A percentile compares a stretch with the other conserved stretches of the same genome.
Evolutionary conservation across 176 grass and related monocot genomes (phyloP).

Genomic region (Phragmites australis): DNA sequence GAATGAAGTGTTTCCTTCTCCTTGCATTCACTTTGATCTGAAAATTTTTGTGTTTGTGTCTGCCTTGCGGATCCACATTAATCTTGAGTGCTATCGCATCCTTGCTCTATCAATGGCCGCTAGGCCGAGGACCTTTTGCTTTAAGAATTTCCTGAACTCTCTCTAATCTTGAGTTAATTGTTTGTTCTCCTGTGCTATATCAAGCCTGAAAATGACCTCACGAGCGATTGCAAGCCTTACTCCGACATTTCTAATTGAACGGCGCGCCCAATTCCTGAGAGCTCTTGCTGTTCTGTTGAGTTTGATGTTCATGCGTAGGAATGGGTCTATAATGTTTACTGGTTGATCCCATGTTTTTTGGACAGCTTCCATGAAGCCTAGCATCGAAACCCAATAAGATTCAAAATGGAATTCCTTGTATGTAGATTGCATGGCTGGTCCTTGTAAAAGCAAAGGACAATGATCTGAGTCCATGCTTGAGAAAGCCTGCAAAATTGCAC

Average conservation of each 20-base stretch:
- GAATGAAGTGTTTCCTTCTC: too few relatives aligned
- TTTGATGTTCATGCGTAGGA: not conserved
- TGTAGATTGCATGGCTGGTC: not conserved
- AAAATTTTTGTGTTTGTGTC: too few relatives aligned
- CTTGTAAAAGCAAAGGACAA: not conserved
- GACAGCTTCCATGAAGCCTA: not conserved
- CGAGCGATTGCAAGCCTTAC: not conserved
- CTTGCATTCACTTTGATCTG: too few relatives aligned
- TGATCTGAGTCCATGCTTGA: not conserved
- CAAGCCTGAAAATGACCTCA: not conserved
- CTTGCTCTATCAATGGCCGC: too few relatives aligned
- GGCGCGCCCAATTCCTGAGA: not conserved
- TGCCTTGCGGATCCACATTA: too few relatives aligned
- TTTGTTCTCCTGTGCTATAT: too few relatives aligned
- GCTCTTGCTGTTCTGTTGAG: not conserved
- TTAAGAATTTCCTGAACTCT: too few relatives aligned
- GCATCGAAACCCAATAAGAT: not conserved
- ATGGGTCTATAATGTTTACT: not conserved
- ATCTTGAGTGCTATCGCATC: too few relatives aligned
- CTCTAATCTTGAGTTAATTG: too few relatives aligned
- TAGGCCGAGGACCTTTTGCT: too few relatives aligned
- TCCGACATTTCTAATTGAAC: not conserved
- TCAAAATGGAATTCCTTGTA: not conserved
- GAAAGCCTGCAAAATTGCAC: not conserved
- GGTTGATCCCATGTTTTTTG: not conserved